These are phyloP conservation scores for Boletus sp. DNA, from an alignment of 768 basidiomycete genomes.

Conservation along the genomic window DNA sequence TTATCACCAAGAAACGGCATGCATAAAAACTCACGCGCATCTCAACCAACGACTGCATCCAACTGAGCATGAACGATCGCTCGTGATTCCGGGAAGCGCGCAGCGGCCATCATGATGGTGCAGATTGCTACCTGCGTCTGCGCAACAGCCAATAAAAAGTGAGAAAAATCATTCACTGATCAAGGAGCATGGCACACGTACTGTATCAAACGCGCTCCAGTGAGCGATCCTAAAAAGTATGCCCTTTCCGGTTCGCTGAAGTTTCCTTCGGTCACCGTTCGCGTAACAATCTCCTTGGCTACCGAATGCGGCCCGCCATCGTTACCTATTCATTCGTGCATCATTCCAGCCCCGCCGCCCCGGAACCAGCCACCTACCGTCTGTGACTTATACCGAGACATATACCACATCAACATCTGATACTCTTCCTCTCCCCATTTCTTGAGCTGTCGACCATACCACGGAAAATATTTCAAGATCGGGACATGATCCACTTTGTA, in stretches of 20 bases:
- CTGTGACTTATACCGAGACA: slow-evolving; percentile 42
- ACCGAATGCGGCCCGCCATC: slow-evolving; percentile 35
- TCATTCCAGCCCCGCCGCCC: not conserved
- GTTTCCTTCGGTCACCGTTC: slow-evolving; percentile 43
- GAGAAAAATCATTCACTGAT: not conserved
- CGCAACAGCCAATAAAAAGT: not conserved
- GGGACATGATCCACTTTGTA: slow-evolving; percentile 37
- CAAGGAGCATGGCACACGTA: slow-evolving; percentile 6
- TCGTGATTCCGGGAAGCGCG: slow-evolving; percentile 34
- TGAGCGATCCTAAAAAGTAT: slow-evolving; percentile 60
- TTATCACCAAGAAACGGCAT: not conserved
- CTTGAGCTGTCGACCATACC: slow-evolving; percentile 55
- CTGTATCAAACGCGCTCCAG: slow-evolving; percentile 64
- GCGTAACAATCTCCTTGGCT: slow-evolving; percentile 52
- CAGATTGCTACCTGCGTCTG: slow-evolving; percentile 29
- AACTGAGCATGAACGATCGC: slow-evolving; percentile 37
- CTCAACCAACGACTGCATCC: slow-evolving; percentile 36
- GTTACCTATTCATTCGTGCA: slow-evolving; percentile 1
- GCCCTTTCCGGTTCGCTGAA: slow-evolving; percentile 52
- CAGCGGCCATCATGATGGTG: slow-evolving; percentile 38
- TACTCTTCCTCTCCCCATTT: slow-evolving; percentile 56
- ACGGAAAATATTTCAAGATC: slow-evolving; percentile 48
- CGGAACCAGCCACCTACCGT: slow-evolving; percentile 33
- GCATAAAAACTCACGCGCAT: slow-evolving; percentile 26
- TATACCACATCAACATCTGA: slow-evolving; percentile 45